Conservation (phyloP, 2,329 filamentous ascomycete species). For the Penicillium sp. region DNA sequence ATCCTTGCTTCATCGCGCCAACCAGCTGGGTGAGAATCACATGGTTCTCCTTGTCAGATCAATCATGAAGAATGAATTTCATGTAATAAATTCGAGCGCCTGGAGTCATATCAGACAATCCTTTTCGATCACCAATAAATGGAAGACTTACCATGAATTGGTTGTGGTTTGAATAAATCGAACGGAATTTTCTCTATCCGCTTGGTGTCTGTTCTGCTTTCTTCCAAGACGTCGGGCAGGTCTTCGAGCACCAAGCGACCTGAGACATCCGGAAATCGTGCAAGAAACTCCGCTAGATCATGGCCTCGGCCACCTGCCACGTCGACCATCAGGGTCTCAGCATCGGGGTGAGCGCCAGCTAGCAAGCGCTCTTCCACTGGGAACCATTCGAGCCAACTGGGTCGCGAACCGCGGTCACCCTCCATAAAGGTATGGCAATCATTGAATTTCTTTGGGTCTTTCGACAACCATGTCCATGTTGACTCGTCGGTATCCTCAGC, state of each 20-base stretch:
- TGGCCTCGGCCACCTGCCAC: constrained; percentile 20
- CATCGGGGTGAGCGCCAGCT: constrained; percentile 6
- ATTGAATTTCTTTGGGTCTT: constrained; percentile 8
- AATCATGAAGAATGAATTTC: constrained; percentile 43
- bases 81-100: constrained; percentile 42
- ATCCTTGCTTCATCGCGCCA: constrained; percentile 32
- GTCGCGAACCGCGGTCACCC: constrained; percentile 12
- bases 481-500: constrained; percentile 12
- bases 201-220: background rate
- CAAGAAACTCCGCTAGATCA: constrained; percentile 9
- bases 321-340: constrained; percentile 21
- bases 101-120: background rate
- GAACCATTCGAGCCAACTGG: constrained; percentile 25
- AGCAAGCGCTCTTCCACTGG: constrained; percentile 23
- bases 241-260: constrained; percentile 19
- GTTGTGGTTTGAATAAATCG: constrained; percentile 16
- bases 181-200: background rate
- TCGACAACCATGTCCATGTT: constrained; percentile 17
- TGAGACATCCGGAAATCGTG: constrained; percentile 1
- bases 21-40: constrained; percentile 33
- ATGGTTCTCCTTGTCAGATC: constrained; percentile 33
- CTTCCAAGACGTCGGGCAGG: constrained; percentile 13
- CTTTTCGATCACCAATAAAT: background rate
- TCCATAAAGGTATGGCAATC: constrained; percentile 28
- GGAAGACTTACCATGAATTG: constrained; percentile 10